Evolutionary conservation across 805 yeast species (phyloP), one percentile per base, ranked within the genome.

Genomic region (Metschnikowia lachancei): DNA sequence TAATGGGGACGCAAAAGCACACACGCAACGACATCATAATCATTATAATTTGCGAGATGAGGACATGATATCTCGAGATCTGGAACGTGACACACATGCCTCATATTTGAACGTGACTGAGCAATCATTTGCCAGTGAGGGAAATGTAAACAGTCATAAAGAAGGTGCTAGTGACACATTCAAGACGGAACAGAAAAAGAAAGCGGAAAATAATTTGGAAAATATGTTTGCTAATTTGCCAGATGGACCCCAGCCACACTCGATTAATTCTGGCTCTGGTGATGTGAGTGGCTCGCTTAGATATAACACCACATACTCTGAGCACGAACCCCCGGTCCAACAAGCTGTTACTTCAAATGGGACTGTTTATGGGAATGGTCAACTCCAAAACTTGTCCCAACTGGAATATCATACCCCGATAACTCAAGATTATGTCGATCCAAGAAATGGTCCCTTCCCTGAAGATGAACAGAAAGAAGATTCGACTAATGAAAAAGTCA

Each of bases 201-300:
- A 42, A 24, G 17, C 26, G n/a, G 45, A 39, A 22, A 39, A n/a
- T 26, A 47, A 41, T 14, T 16, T 36, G 2, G 41, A 39, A 24
- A 40, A 35, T 9, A 42, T 45, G 54, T 44, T 54, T 44, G 41
- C 37, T 17, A 36, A 41, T 18, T 40, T 49, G 3, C 58, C 58
- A 10, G 52, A 51, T 32, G 58, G 53, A 0, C 58, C 58, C 2
- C 58, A 57, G 6, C 58, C 58, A 8, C 37, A 54, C n/a, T 38
- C 53, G 16, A 34, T 41, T 12, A 22, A 17, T 22, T 16, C 31
- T 10, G 12, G 11, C 18, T n/a, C 9, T 7, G 20, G n/a, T n/a
- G 31, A 12, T 37, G 13, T 26, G 20, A 24, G 17, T 26, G 28
- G 29, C 26, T 20, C 28, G 38, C 28, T 3, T 2, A 20, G 14